Conservation (phyloP, 257 asterid species). For the Solanum stenotomum region DNA sequence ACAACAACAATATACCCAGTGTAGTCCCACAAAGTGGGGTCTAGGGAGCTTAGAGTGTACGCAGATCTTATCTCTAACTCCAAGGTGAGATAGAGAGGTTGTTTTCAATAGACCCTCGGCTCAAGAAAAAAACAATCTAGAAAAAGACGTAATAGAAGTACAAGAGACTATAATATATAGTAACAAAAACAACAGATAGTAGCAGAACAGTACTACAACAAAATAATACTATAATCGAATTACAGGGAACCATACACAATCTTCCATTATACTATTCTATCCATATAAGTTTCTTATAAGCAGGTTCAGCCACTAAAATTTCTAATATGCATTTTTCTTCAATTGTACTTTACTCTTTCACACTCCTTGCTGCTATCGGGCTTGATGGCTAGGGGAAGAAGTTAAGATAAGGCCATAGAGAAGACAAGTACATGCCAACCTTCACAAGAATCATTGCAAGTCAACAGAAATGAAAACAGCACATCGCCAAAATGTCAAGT, state of each 20-base stretch:
- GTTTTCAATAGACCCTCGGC: not conserved
- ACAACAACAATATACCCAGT: not conserved
- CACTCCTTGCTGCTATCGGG: not conserved
- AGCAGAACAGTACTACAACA: not conserved
- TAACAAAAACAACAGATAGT: not conserved
- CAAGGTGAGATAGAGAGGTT: not conserved
- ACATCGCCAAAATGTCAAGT: not conserved
- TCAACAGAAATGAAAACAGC: not conserved
- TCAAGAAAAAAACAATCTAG: not conserved
- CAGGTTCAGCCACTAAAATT: not conserved
- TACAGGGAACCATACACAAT: not conserved
- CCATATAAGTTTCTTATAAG: not conserved
- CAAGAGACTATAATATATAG: not conserved
- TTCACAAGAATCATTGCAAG: not conserved
- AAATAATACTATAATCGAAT: not conserved
- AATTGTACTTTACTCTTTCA: not conserved
- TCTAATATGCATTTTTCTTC: not conserved
- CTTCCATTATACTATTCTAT: not conserved
- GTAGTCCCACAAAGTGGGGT: not conserved
- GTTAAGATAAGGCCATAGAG: not conserved
- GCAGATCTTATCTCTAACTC: not conserved
- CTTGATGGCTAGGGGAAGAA: not conserved
- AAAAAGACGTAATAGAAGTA: not conserved
- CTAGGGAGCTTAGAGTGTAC: not conserved
- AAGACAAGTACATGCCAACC: not conserved